Percentiles rank a stretch among this genome's conserved stretches.
Conservation (phyloP, 2,329 filamentous ascomycete species). For the Stenocarpella maydis region DNA sequence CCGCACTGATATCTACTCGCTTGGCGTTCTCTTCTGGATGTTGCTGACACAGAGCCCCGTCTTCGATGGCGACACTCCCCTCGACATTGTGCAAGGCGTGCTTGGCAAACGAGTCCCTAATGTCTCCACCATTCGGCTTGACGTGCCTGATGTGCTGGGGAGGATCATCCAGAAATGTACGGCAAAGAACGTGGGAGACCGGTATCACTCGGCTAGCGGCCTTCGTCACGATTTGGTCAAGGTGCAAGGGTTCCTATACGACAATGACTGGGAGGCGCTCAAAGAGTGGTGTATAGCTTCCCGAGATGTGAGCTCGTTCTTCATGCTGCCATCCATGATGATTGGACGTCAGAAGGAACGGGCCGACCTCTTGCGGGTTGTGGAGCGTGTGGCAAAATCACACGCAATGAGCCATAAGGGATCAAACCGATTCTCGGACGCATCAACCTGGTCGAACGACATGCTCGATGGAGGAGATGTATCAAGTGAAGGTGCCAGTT, state of each 20-base stretch:
- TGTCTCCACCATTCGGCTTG: slow-evolving; percentile 78
- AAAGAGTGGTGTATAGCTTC: slow-evolving; percentile 78
- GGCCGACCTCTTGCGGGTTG: slow-evolving; percentile 73
- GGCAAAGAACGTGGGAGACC: slow-evolving; percentile 83
- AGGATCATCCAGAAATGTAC: slow-evolving; percentile 92
- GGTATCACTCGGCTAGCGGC: slow-evolving; percentile 89
- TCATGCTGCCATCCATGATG: slow-evolving; percentile 82
- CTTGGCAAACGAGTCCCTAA: slow-evolving; percentile 80
- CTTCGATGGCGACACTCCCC: slow-evolving; percentile 79
- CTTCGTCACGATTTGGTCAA: slow-evolving; percentile 81
- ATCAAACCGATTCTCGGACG: slow-evolving; percentile 59
- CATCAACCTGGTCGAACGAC: slow-evolving; percentile 62
- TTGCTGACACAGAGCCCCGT: slow-evolving; percentile 81
- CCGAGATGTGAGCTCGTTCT: slow-evolving; percentile 92
- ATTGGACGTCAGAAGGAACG: slow-evolving; percentile 81
- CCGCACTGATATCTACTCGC: slow-evolving; percentile 91
- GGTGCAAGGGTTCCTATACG: slow-evolving; percentile 76
- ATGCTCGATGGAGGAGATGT: slow-evolving; percentile 57
- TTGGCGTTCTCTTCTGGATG: slow-evolving; percentile 90
- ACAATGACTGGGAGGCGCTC: slow-evolving; percentile 76
- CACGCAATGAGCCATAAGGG: slow-evolving; percentile 60
- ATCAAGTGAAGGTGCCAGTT: slow-evolving; percentile 69
- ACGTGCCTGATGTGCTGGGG: slow-evolving; percentile 84
- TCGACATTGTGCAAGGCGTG: slow-evolving; percentile 92
- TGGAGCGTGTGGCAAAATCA: slow-evolving; percentile 77